These are phyloP conservation scores for Daedaleopsis nitida DNA, from an alignment of 768 basidiomycete genomes.

Conservation along the genomic window DNA sequence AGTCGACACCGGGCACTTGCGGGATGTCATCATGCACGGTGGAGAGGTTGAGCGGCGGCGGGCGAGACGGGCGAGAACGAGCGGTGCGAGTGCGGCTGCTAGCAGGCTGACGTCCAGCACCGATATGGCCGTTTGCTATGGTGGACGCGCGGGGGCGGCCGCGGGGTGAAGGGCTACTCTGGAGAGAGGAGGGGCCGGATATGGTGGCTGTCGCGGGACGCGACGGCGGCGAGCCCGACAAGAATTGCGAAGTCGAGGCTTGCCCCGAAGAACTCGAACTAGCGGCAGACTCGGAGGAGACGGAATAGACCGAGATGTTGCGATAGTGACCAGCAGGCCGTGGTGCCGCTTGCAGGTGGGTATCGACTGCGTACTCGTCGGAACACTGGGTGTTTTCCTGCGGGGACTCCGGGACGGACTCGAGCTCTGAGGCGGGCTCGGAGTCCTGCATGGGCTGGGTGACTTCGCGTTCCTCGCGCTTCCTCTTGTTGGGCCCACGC, in stretches of 20 bases:
- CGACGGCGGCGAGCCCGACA: background rate
- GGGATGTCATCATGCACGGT: background rate
- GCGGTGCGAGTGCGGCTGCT: too few relatives aligned
- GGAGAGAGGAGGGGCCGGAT: background rate
- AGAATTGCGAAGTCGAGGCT: background rate
- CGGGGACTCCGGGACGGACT: too few relatives aligned
- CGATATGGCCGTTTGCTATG: background rate
- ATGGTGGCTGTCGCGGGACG: background rate
- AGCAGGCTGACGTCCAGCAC: background rate
- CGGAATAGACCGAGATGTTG: background rate
- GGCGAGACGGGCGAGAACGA: constrained; percentile 9
- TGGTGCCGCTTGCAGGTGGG: too few relatives aligned
- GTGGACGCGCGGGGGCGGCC: background rate
- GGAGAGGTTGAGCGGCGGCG: constrained; percentile 19
- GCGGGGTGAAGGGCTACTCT: background rate
- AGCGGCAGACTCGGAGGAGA: background rate
- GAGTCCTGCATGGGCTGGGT: background rate
- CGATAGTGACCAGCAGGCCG: background rate
- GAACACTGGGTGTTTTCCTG: too few relatives aligned
- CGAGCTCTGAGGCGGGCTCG: too few relatives aligned
- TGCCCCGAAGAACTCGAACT: background rate
- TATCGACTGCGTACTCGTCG: too few relatives aligned
- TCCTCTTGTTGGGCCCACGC: constrained; percentile 62
- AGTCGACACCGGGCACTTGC: background rate
- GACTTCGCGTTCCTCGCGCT: constrained; percentile 25